Conservation (phyloP, 306 rosid genomes). For the Cucumis hystrix region DNA sequence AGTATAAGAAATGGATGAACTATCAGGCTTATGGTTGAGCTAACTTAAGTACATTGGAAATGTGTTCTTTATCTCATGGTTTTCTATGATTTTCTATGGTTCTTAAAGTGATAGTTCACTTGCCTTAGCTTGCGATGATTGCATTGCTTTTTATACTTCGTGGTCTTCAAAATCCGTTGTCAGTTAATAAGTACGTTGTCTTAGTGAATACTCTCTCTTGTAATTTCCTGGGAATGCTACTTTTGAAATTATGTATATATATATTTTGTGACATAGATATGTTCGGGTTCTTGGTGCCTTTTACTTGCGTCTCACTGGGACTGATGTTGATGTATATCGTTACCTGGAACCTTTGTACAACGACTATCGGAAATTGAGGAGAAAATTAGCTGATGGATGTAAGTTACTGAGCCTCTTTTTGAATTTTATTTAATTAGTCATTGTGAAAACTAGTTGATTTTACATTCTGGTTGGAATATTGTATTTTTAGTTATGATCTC, state of each 20-base stretch:
- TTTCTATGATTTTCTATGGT: background rate
- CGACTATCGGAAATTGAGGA: slow-evolving; percentile 69
- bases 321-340: slow-evolving; percentile 72
- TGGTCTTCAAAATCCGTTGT: background rate
- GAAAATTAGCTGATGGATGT: slow-evolving; percentile 69
- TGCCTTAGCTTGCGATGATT: background rate
- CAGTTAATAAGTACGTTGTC: background rate
- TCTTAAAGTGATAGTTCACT: background rate
- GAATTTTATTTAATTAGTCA: background rate
- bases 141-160: background rate
- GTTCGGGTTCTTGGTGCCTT: slow-evolving; percentile 92
- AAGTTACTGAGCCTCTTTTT: slow-evolving; percentile 12
- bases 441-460: background rate
- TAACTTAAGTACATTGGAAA: background rate
- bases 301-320: slow-evolving; percentile 80
- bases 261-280: slow-evolving; percentile 28
- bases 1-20: background rate
- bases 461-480: background rate
- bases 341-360: slow-evolving; percentile 87
- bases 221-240: background rate
- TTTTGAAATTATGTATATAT: background rate
- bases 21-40: background rate
- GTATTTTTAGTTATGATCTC: background rate
- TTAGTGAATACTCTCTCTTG: background rate
- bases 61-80: background rate